Evolutionary conservation across 164 flowering plant species (phyloP), one percentile per base, ranked within the genome.

Genomic region (Kingdonia uniflora): DNA sequence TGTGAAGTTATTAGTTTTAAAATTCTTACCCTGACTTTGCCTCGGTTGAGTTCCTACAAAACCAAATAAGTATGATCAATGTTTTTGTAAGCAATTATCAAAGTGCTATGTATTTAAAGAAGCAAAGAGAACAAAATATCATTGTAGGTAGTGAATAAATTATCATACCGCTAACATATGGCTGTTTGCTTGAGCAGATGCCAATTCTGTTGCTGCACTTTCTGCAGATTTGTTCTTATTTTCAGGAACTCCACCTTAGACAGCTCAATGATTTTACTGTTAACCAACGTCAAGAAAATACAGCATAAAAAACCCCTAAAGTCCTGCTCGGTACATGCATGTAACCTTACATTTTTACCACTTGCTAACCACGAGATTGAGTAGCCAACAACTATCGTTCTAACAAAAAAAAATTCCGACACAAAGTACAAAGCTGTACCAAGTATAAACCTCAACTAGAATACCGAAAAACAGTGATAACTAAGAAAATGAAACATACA

Each of bases 1-100:
- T 29, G 35, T 29, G 4, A 29, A 8, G 35, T 22, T 14, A 16
- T 19, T 15, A 14, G 15, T n/a, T n/a, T 10, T 15, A 11, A 42
- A 42, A 39, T 57, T 49, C 49, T 68, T 68, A 75, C 95, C 84
- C 58, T 78, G 33, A 76, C 85, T 73, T 77, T 86, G 40, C 74
- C 70, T 37, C 69, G 47, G 71, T 74, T 81, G 56, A 83, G 79
- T 54, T 86, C 95, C 95, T 86, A 85, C 65, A 63, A 20, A 60
- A 40, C 24, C 14, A 33, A 21, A 54, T 4, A 43, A 15, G n/a
- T 11, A 42, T 17, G 51, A 21, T n/a, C 24, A 42, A 22, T 19
- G 13, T 16, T 11, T 21, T 19, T 19, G 49, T 19, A 19, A 12
- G 5, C 6, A 17, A 19, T 45, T 45, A 11, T 41, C 35, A 29